Percentiles rank a stretch among this genome's conserved stretches.
phyloP scores from a whole-genome alignment of 805 yeast genomes.

The Nakazawaea ishiwadae region DNA sequence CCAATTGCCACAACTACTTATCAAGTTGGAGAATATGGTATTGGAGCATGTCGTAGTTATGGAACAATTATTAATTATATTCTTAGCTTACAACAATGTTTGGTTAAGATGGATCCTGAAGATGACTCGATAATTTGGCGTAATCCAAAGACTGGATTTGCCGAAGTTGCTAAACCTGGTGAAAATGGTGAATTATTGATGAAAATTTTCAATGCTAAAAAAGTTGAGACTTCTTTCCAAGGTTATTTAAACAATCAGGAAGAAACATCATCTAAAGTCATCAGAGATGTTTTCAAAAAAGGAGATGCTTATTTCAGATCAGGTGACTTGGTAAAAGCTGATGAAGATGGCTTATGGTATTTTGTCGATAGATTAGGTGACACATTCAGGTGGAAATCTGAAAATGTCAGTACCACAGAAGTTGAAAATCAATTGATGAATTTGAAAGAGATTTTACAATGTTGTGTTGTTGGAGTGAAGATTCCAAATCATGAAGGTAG shows the following conservation, averaged over 20 bases:
- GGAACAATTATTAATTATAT: slow-evolving; percentile 54
- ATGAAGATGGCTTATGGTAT: slow-evolving; percentile 63
- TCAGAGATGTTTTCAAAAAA: slow-evolving; percentile 66
- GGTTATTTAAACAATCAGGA: slow-evolving; percentile 80
- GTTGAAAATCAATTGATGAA: slow-evolving; percentile 73
- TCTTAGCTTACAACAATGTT: slow-evolving; percentile 47
- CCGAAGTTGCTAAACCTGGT: slow-evolving; percentile 45
- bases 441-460: slow-evolving; percentile 45
- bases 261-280: slow-evolving; percentile 75
- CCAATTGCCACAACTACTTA: slow-evolving; percentile 82
- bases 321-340: slow-evolving; percentile 76
- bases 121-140: slow-evolving; percentile 71
- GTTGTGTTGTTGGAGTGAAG: slow-evolving; percentile 83
- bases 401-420: slow-evolving; percentile 90
- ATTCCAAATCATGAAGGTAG: slow-evolving; percentile 91
- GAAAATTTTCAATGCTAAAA: slow-evolving; percentile 57
- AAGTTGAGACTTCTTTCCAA: slow-evolving; percentile 75
- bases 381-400: slow-evolving; percentile 95
- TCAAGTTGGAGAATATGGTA: slow-evolving; percentile 74
- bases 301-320: slow-evolving; percentile 92
- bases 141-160: slow-evolving; percentile 59
- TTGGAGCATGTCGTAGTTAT: slow-evolving; percentile 85
- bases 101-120: slow-evolving; percentile 75
- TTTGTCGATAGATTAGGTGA: slow-evolving; percentile 94
- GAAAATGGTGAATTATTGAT: slow-evolving; percentile 89